Conservation (phyloP, 179 eudicot species). For the Pouteria campechiana region DNA sequence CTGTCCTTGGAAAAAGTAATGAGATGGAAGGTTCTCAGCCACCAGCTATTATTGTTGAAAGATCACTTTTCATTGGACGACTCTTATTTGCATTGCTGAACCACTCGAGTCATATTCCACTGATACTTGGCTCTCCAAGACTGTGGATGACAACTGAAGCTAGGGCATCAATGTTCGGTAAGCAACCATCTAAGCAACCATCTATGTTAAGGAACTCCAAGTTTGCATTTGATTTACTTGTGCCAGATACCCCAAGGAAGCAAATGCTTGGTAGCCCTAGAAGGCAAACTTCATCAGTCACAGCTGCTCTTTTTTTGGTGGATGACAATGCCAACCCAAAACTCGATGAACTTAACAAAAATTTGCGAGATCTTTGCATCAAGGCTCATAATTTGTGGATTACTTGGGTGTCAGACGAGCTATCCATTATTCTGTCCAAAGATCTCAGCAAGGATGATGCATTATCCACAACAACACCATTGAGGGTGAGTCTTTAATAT, state of each 20-base stretch:
- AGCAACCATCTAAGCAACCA: conserved; percentile 29
- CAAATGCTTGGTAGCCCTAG: conserved; percentile 35
- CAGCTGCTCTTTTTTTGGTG: conserved; percentile 58
- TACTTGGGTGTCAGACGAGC: conserved; percentile 82
- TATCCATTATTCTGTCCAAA: conserved; percentile 37
- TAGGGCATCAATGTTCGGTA: conserved; percentile 24
- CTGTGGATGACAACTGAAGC: conserved; percentile 61
- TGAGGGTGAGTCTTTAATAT: conserved; percentile 75
- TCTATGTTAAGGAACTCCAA: conserved; percentile 39
- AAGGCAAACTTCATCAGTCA: conserved; percentile 49
- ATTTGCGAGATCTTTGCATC: conserved; percentile 56
- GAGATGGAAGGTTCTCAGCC: conserved; percentile 15
- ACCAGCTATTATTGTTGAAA: conserved; percentile 53
- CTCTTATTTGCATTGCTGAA: conserved; percentile 78
- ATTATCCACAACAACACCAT: conserved; percentile 47
- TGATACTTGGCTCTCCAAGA: conserved; percentile 82
- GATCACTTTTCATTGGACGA: conserved; percentile 79
- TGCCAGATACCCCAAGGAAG: conserved; percentile 38
- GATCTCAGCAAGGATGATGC: conserved; percentile 68
- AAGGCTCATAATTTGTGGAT: conserved; percentile 84
- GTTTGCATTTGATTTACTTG: conserved; percentile 29
- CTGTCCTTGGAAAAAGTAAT: conserved; percentile 31
- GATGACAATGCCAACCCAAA: conserved; percentile 59
- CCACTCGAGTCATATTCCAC: conserved; percentile 73
- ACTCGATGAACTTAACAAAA: conserved; percentile 59